These are phyloP conservation scores for Acephala macrosclerotiorum DNA, from an alignment of 2,329 filamentous ascomycete species.

Conservation along the genomic window DNA sequence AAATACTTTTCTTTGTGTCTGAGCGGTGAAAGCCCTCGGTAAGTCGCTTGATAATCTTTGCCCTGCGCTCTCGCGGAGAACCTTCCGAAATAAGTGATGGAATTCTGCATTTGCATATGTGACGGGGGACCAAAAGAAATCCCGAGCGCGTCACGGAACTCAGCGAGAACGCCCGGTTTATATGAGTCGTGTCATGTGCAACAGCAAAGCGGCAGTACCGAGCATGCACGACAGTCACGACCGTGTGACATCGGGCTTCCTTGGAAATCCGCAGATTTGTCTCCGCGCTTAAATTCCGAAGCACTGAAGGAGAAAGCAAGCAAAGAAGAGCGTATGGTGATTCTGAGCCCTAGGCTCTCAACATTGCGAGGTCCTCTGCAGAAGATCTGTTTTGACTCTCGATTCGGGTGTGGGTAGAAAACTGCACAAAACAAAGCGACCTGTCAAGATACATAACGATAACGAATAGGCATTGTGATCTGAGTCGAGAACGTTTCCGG, in stretches of 20 bases:
- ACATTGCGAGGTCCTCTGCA: not conserved
- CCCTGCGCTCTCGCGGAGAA: not conserved
- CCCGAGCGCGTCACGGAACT: not conserved
- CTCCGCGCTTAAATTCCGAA: not conserved
- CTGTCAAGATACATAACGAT: too few species aligned
- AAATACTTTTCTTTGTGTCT: not conserved
- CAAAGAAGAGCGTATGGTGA: too few species aligned
- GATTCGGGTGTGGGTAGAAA: not conserved
- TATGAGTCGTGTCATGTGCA: not conserved
- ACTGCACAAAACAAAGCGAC: too few species aligned
- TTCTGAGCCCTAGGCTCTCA: too few species aligned
- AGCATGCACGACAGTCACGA: not conserved
- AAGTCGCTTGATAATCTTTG: not conserved
- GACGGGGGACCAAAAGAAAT: not conserved
- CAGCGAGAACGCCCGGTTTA: not conserved
- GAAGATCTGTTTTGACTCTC: not conserved
- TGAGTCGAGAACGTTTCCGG: not conserved
- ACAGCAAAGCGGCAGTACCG: not conserved
- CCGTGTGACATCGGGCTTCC: not conserved
- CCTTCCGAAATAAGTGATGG: not conserved
- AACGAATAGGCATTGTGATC: too few species aligned
- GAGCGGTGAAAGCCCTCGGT: not conserved
- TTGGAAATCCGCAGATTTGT: not conserved
- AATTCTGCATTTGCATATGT: not conserved
- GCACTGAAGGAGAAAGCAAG: not conserved